Conservation (phyloP, 495 filamentous ascomycete species). For the Penicillium malachiteum region DNA sequence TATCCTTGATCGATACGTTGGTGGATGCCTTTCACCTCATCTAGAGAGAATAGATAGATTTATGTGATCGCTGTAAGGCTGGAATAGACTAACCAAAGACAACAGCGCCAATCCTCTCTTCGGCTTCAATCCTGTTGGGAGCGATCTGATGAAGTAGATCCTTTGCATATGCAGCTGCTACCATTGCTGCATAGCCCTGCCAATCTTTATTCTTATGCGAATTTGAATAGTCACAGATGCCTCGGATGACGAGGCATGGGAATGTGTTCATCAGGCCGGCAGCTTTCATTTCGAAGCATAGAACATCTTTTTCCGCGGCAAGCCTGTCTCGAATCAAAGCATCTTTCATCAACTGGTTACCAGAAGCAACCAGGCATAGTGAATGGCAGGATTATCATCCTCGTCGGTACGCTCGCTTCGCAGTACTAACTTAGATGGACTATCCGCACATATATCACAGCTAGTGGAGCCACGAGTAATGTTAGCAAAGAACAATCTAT, state of each 20-base stretch:
- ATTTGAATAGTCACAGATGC: slow-evolving; percentile 38
- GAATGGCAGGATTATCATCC: slow-evolving; percentile 28
- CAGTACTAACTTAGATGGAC: slow-evolving; percentile 21
- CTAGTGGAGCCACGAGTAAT: slow-evolving; percentile 21
- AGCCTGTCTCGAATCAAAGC: background rate
- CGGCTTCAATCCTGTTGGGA: slow-evolving; percentile 6
- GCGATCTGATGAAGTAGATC: slow-evolving; percentile 14
- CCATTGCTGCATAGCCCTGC: slow-evolving; percentile 34
- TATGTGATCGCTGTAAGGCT: background rate
- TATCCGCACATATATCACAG: slow-evolving; percentile 26
- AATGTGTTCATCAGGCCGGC: slow-evolving; percentile 21
- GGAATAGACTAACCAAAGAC: slow-evolving; percentile 1
- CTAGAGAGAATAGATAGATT: background rate
- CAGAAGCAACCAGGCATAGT: slow-evolving; percentile 13
- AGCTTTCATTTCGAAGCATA: background rate
- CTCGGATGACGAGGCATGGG: slow-evolving; percentile 33
- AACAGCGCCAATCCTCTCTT: slow-evolving; percentile 6
- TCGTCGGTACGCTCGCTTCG: slow-evolving; percentile 25
- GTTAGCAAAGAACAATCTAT: slow-evolving; percentile 32
- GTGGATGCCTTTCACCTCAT: slow-evolving; percentile 20
- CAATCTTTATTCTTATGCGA: slow-evolving; percentile 37
- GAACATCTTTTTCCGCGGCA: background rate
- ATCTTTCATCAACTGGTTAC: background rate
- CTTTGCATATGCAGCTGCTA: slow-evolving; percentile 31
- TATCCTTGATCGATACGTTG: slow-evolving; percentile 10